Evolutionary conservation across 2,329 filamentous ascomycete species (phyloP), one percentile per base, ranked within the genome.

Genomic region (Dactylellina haptotyla): DNA sequence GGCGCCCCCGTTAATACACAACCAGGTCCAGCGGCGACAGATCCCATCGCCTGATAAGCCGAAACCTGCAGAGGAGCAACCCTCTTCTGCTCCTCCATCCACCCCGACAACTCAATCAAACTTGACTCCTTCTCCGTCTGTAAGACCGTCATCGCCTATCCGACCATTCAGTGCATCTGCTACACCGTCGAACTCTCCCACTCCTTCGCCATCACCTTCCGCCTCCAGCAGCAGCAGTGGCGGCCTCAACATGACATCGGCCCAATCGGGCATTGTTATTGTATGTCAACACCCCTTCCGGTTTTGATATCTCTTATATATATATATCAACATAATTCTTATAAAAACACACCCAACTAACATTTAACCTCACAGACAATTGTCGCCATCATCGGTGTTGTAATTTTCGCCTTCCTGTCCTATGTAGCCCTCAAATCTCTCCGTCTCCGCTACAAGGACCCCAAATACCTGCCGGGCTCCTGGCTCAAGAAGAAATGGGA

Each of bases 401-500:
- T 73, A 46, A 73, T 73, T 14, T 26, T 66, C 46, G 37, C 43
- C 39, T 73, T 73, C 30, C 23, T 73, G 50, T 20, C 48, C 16
- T 73, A 73, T 16, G 41, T 73, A 12, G 46, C 66, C 46, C 61
- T 73, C 14, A 73, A 66, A 66, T 73, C 69, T 16, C 12, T 73
- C 37, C 69, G 69, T 43, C 26, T 62, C 3, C 69, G 69, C 69
- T 73, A 73, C 16, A 73, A 73, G 57, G 69, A 73, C 41, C 69
- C 69, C 10, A 73, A 73, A 51, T 73, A 73, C 41, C 69, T 73
- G 4, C 69, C 69, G 1, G 69, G 69, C n/a, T 61, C 69, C 37
- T 73, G 46, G 46, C 43, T 73, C 46, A 73, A 73, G 54, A 73
- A 73, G 61, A 73, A 73, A 73, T 73, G 69, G 69, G 16, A 53